These are phyloP conservation scores for Tinospora cordifolia DNA, from an alignment of 164 flowering plant genomes.

Conservation along the genomic window DNA sequence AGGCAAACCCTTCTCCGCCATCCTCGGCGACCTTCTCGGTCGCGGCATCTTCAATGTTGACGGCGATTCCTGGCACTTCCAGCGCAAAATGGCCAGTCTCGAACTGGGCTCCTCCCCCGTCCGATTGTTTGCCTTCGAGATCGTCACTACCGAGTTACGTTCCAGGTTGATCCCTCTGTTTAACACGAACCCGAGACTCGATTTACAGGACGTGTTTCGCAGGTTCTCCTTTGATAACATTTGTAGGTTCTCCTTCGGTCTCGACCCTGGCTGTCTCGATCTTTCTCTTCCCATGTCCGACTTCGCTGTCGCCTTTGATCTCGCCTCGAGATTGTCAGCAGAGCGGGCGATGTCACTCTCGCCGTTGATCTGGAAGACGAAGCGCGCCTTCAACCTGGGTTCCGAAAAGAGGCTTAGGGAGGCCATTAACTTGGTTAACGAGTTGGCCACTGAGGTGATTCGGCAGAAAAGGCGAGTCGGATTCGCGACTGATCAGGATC, in stretches of 20 bases:
- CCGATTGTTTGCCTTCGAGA: slow-evolving; percentile 33
- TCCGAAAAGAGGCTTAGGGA: slow-evolving; percentile 41
- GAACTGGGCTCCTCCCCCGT: slow-evolving; percentile 47
- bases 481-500: slow-evolving; percentile 25
- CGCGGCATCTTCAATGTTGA: slow-evolving; percentile 76
- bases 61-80: slow-evolving; percentile 63
- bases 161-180: slow-evolving; percentile 35
- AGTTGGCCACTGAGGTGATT: slow-evolving; percentile 36
- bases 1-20: slow-evolving; percentile 49
- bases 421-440: slow-evolving; percentile 32
- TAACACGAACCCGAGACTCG: slow-evolving; percentile 14
- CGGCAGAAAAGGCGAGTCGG: slow-evolving; percentile 27
- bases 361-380: slow-evolving; percentile 45
- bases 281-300: slow-evolving; percentile 33
- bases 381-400: slow-evolving; percentile 38
- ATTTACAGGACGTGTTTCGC: slow-evolving; percentile 53
- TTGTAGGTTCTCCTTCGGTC: slow-evolving; percentile 52
- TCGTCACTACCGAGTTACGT: slow-evolving; percentile 15
- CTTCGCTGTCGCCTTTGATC: slow-evolving; percentile 49
- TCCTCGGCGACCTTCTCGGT: slow-evolving; percentile 72
- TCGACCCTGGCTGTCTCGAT: slow-evolving; percentile 50
- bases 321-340: slow-evolving; percentile 46
- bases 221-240: slow-evolving; percentile 58
- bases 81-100: slow-evolving; percentile 54
- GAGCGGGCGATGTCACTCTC: slow-evolving; percentile 35